Evolutionary conservation across 2,329 filamentous ascomycete species (phyloP).

Genomic region (Cercospora sesami): DNA sequence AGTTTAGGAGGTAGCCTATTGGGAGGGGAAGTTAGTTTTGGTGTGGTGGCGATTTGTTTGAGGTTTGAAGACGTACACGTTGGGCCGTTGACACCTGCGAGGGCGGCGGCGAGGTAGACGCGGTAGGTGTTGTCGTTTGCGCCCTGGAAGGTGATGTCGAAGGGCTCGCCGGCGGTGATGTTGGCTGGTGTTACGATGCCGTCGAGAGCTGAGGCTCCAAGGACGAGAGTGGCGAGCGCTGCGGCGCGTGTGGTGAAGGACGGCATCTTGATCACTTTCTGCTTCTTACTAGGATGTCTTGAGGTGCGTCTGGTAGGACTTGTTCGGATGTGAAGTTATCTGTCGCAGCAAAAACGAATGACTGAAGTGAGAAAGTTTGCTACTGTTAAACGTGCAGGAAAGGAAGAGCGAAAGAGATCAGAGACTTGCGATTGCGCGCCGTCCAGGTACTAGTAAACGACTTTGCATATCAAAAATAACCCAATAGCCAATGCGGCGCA

Average conservation of each 20-base stretch:
- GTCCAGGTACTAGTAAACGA: background rate
- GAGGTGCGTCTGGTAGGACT: background rate
- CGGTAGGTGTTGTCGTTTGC: constrained; percentile 35
- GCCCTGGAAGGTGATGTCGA: constrained; percentile 40
- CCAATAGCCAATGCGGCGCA: constrained; percentile 1
- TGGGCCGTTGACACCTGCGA: constrained; percentile 38
- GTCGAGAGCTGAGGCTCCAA: constrained; percentile 27
- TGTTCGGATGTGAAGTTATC: background rate
- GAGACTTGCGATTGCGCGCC: background rate
- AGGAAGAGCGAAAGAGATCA: background rate
- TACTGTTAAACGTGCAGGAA: background rate
- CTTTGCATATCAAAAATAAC: constrained; percentile 4
- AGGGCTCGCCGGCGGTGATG: constrained; percentile 29
- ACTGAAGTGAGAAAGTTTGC: constrained; percentile 14
- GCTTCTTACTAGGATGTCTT: background rate
- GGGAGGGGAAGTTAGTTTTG: background rate
- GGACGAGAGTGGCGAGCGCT: constrained; percentile 17
- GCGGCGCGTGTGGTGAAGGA: constrained; percentile 14
- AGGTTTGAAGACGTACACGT: constrained; percentile 27
- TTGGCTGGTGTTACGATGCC: constrained; percentile 32
- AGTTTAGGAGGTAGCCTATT: constrained; percentile 39
- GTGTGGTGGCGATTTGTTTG: too few relatives aligned
- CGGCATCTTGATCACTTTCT: background rate
- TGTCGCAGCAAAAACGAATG: constrained; percentile 12
- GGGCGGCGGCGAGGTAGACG: constrained; percentile 39